phyloP scores from a whole-genome alignment of 208 protist species.

The Trypanosomatidae sp. region DNA sequence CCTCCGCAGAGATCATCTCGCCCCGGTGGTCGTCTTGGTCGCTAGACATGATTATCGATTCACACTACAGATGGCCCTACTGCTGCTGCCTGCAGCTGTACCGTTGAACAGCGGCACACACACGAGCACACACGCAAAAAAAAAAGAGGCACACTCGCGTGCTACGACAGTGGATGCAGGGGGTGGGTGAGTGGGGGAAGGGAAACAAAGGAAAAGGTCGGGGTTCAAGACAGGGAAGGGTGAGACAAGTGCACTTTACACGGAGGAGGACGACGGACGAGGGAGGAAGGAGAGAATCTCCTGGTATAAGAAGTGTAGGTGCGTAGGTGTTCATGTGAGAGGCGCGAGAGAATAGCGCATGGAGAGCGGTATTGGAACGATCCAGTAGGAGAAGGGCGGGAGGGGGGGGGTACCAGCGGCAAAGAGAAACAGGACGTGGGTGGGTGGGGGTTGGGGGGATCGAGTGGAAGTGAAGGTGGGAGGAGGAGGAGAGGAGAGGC shows the following conservation, averaged over 20 bases:
- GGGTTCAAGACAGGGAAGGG: background rate
- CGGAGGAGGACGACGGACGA: background rate
- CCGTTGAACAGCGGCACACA: constrained; percentile 6
- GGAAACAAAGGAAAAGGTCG: background rate
- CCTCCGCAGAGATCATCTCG: constrained; percentile 24
- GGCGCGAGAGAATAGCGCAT: background rate
- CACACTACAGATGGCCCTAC: background rate
- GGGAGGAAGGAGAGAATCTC: background rate
- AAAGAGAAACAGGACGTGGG: background rate
- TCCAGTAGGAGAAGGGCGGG: background rate
- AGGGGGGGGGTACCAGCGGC: background rate
- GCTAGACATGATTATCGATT: constrained; percentile 17
- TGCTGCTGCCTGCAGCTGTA: background rate
- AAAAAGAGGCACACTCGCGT: background rate
- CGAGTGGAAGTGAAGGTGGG: background rate
- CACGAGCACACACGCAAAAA: constrained; percentile 1
- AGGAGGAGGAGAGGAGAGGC: background rate
- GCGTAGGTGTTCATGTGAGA: background rate
- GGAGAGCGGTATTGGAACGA: background rate
- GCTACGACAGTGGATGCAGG: background rate
- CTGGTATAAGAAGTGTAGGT: background rate
- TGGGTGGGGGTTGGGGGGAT: background rate
- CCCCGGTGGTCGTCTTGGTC: constrained; percentile 20
- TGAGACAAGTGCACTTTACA: background rate
- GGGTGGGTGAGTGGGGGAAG: background rate